Evolutionary conservation across 345 rosid genomes (phyloP).

Genomic region (Aurinia saxatilis): DNA sequence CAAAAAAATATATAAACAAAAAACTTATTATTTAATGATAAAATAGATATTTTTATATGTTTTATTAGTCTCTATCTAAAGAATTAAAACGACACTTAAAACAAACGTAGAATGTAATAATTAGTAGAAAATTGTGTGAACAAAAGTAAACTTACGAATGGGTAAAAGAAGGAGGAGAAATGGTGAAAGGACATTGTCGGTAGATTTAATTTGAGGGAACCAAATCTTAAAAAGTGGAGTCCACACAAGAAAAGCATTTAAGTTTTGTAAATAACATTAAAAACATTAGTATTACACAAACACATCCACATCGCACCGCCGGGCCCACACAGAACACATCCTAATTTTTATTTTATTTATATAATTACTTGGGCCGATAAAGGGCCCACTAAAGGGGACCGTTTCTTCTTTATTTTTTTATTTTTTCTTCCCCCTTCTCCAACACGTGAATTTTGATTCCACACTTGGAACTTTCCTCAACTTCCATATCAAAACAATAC

Average conservation of each 20-base stretch:
- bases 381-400: conserved; percentile 27
- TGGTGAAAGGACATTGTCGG: conserved; percentile 23
- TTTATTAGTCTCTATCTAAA: too few species aligned
- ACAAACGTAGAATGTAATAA: too few species aligned
- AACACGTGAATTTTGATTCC: conserved; percentile 30
- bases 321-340: neutral
- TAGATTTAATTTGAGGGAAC: conserved; percentile 16
- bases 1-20: too few species aligned
- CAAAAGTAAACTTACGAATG: neutral
- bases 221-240: conserved; percentile 27
- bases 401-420: conserved; percentile 5
- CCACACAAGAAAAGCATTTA: conserved; percentile 4
- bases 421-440: conserved; percentile 10
- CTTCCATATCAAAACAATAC: neutral
- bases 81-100: too few species aligned
- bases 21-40: too few species aligned
- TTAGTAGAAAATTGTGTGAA: neutral
- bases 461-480: conserved; percentile 30
- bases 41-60: too few species aligned
- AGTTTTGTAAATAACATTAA: neutral
- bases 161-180: neutral
- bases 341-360: too few species aligned
- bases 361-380: conserved; percentile 9
- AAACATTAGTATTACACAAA: conserved; percentile 14
- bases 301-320: conserved; percentile 26